Percentiles rank a stretch among this genome's conserved stretches.
Conservation (phyloP, 2,329 filamentous ascomycete species). For the Aulographum hederae region DNA sequence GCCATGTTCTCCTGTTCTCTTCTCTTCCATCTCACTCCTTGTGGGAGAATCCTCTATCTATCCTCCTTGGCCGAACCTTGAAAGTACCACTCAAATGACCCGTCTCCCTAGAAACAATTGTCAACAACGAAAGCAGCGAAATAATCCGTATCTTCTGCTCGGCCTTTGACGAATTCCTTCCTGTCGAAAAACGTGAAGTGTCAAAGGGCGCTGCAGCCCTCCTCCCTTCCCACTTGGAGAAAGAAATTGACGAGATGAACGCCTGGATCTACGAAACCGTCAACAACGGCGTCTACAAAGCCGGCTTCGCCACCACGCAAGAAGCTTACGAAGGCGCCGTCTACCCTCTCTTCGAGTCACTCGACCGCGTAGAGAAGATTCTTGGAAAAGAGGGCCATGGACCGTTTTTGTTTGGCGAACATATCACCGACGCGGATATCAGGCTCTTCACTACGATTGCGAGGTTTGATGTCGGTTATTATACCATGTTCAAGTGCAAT, state of each 20-base stretch:
- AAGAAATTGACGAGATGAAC: constrained; percentile 57
- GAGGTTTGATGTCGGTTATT: constrained; percentile 48
- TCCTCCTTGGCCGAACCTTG: not conserved
- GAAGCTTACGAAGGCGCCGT: constrained; percentile 67
- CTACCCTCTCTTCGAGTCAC: constrained; percentile 48
- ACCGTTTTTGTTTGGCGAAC: constrained; percentile 57
- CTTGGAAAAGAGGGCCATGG: constrained; percentile 30
- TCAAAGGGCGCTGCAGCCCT: constrained; percentile 36
- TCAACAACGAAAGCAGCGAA: constrained; percentile 16
- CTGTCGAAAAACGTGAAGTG: constrained; percentile 33
- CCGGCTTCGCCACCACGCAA: constrained; percentile 70
- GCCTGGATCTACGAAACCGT: constrained; percentile 57
- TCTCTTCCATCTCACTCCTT: no score
- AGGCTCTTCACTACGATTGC: constrained; percentile 33
- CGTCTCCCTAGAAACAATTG: constrained; percentile 10
- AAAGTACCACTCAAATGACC: not conserved
- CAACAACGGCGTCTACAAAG: constrained; percentile 36
- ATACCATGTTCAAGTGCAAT: constrained; percentile 71
- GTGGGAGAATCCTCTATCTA: no score
- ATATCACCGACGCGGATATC: constrained; percentile 68
- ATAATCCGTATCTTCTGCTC: constrained; percentile 16
- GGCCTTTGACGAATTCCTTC: constrained; percentile 12
- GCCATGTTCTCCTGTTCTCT: no score
- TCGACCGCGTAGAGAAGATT: constrained; percentile 60
- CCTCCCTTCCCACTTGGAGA: constrained; percentile 44